Evolutionary conservation across 2,329 filamentous ascomycete genomes (phyloP), one percentile per base, ranked within the genome.

Genomic region (Plectosphaerella plurivora): DNA sequence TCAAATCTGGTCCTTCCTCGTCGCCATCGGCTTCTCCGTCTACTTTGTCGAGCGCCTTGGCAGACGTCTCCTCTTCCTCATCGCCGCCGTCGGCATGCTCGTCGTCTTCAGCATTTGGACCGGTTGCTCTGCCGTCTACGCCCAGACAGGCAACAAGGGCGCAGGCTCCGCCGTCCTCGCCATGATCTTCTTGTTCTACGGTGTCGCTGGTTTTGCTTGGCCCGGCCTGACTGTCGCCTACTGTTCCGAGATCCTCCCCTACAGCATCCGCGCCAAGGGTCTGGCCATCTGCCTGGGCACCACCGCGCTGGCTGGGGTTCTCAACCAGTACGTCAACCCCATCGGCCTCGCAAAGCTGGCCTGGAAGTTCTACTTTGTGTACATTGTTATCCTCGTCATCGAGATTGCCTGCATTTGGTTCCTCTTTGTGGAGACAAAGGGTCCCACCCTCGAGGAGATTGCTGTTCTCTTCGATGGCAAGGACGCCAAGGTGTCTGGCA

Each of bases 131-230:
- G 41, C 41, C 16, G n/a, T 44, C 18, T 44, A 44, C 41, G n/a
- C 16, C n/a, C 41, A 44, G 88, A 91, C 67, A 91, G 86, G 3
- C 81, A 84, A 55, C 0, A 88, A 84, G 5, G 89, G 89, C 86
- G 76, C 73, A 1, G 83, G 78, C 12, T 91, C 88, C 65, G 87
- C 87, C 2, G 90, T 88, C 73, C 89, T 56, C 2, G 55, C 55
- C 18, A 55, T 56, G 51, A 56, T 56, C 4, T 56, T 56, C 28
- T 50, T 56, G 2, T 56, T 53, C 11, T 56, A 56, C 49, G 55
- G 55, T 2, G 55, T 55, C 14, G 74, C 73, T 58, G 68, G 68
- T 6, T 64, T 76, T 51, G 74, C 71, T 24, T 77, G 73, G 69
- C 76, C 75, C 22, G 73, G 73, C 51, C 66, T 78, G 16, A 68